Conservation (phyloP, 208 protist genomes). For the Trypanosoma lewisi region DNA sequence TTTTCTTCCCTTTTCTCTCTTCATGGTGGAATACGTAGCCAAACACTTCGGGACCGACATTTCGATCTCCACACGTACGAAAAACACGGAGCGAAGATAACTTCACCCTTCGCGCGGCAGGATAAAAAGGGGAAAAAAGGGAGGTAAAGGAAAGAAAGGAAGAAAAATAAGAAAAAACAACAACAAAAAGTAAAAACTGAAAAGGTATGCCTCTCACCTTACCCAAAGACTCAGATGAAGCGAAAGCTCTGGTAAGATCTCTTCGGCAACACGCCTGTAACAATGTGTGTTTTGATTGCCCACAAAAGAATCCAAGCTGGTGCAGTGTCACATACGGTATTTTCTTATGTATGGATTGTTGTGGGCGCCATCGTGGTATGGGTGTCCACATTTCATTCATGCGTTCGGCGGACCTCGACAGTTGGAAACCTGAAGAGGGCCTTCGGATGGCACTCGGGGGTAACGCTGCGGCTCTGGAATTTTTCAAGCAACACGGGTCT, state of each 20-base stretch:
- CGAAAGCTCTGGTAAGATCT: constrained; percentile 62
- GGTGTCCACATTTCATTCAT: constrained; percentile 97
- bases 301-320: constrained; percentile 95
- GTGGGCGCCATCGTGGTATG: constrained; percentile 91
- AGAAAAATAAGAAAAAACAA: background rate
- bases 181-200: background rate
- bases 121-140: too few relatives aligned
- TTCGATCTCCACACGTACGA: background rate
- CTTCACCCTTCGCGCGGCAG: too few relatives aligned
- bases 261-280: constrained; percentile 77
- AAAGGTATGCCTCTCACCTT: constrained; percentile 15
- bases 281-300: constrained; percentile 96
- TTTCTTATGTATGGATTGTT: constrained; percentile 97
- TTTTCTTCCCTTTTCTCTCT: background rate
- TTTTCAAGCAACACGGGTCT: constrained; percentile 84
- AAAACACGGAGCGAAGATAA: background rate
- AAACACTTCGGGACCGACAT: background rate
- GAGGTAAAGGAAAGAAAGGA: background rate
- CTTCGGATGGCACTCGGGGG: constrained; percentile 89
- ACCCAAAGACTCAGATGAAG: constrained; percentile 65
- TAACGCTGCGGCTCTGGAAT: constrained; percentile 72
- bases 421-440: constrained; percentile 82
- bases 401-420: constrained; percentile 90
- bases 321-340: constrained; percentile 94
- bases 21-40: background rate